Evolutionary conservation across 2,329 filamentous ascomycete genomes (phyloP).

Genomic region (Sporothrix protearum): DNA sequence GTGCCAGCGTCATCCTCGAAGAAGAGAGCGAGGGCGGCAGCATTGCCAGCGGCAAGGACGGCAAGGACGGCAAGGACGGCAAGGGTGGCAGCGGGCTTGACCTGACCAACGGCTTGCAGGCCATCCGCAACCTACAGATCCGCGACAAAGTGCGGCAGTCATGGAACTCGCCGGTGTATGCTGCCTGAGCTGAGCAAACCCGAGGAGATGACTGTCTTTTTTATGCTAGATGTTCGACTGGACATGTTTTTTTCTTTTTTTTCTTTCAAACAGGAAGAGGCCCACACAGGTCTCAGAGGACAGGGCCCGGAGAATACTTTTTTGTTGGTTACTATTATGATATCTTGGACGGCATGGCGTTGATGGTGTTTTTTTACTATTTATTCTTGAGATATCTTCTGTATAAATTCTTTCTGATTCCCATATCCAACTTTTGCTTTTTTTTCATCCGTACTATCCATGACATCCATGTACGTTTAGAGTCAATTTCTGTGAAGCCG

Average conservation of each 20-base stretch:
- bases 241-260: too few species aligned
- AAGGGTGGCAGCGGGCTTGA: constrained; percentile 18
- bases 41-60: constrained; percentile 16
- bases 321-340: not conserved
- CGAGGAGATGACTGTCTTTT: too few species aligned
- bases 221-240: not conserved
- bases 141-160: constrained; percentile 37
- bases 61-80: not conserved
- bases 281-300: not conserved
- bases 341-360: constrained; percentile 18
- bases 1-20: constrained; percentile 20
- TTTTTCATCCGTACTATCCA: not conserved
- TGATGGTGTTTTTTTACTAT: not conserved
- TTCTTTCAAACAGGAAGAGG: too few species aligned
- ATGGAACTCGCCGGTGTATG: constrained; percentile 42
- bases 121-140: constrained; percentile 33
- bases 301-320: too few species aligned
- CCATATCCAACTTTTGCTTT: not conserved
- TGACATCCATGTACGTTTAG: not conserved
- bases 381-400: not conserved
- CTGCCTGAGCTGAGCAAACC: constrained; percentile 31
- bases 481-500: not conserved
- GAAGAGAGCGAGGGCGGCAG: constrained; percentile 25
- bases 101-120: constrained; percentile 32
- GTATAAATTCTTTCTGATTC: not conserved